Percentiles rank a stretch among this genome's conserved stretches.
These are phyloP conservation scores for Penicillium sp. DNA, from an alignment of 2,329 filamentous ascomycete species.

Conservation along the genomic window DNA sequence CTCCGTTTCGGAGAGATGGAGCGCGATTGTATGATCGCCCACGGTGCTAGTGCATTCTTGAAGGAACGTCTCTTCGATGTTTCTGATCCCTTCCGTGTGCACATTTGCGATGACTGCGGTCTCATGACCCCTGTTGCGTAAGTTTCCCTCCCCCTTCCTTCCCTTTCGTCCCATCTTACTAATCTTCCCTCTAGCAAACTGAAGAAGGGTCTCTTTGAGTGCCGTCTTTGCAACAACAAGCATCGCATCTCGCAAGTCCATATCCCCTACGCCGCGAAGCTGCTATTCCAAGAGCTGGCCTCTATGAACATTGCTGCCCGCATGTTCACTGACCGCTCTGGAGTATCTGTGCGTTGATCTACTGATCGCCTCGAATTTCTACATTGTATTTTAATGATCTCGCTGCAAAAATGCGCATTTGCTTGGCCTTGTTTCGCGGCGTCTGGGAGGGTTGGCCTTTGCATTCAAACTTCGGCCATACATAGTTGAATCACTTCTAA, in stretches of 20 bases:
- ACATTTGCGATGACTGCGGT: constrained; percentile 97
- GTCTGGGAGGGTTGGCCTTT: constrained; percentile 23
- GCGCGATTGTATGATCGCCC: constrained; percentile 99
- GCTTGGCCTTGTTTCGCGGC: constrained; percentile 21
- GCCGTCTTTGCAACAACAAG: constrained; percentile 98
- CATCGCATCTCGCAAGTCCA: constrained; percentile 97
- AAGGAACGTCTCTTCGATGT: constrained; percentile 98
- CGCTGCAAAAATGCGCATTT: constrained; percentile 25
- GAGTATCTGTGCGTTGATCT: constrained; percentile 44
- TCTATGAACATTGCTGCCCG: constrained; percentile 98
- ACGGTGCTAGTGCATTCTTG: constrained; percentile 92
- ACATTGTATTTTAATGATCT: constrained; percentile 29
- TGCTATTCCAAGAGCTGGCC: constrained; percentile 96
- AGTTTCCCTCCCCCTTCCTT: constrained; percentile 51
- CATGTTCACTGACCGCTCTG: constrained; percentile 79
- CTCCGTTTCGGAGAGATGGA: constrained; percentile 99
- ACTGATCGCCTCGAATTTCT: constrained; percentile 7
- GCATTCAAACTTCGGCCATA: constrained; percentile 24
- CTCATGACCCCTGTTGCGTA: constrained; percentile 99
- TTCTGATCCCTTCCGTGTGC: constrained; percentile 95
- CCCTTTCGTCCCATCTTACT: constrained; percentile 9
- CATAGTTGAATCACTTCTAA: constrained; percentile 21
- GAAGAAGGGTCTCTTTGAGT: constrained; percentile 94
- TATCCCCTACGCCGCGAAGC: constrained; percentile 95
- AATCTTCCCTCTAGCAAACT: constrained; percentile 65